Evolutionary conservation across 768 basidiomycete species (phyloP).

Genomic region (Termitomyces sp.): DNA sequence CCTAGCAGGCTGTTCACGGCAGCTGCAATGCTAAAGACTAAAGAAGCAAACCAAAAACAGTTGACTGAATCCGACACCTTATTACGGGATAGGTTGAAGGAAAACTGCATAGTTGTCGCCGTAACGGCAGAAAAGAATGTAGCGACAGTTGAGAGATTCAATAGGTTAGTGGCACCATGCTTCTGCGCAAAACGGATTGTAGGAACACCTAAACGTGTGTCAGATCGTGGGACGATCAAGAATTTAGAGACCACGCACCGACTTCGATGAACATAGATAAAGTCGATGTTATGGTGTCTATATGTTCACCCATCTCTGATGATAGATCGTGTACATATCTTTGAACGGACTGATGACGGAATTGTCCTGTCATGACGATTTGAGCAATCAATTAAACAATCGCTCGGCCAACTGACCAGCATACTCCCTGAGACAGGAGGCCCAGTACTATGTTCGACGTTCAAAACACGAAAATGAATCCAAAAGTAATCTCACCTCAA

Average conservation of each 20-base stretch:
- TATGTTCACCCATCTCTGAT: slow-evolving; percentile 71
- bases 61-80: slow-evolving; percentile 51
- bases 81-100: slow-evolving; percentile 35
- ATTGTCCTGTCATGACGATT: slow-evolving; percentile 44
- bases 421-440: slow-evolving; percentile 64
- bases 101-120: slow-evolving; percentile 68
- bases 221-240: neutral
- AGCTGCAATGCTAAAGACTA: slow-evolving; percentile 73
- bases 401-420: slow-evolving; percentile 30
- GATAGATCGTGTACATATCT: slow-evolving; percentile 69
- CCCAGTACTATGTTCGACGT: slow-evolving; percentile 53
- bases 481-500: slow-evolving; percentile 39
- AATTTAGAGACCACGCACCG: slow-evolving; percentile 33
- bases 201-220: slow-evolving; percentile 49
- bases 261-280: slow-evolving; percentile 75
- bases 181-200: slow-evolving; percentile 74
- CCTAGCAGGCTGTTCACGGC: slow-evolving; percentile 76
- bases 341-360: slow-evolving; percentile 66
- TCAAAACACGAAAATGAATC: neutral
- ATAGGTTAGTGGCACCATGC: slow-evolving; percentile 61
- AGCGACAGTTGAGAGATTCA: slow-evolving; percentile 71
- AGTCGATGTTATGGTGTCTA: slow-evolving; percentile 61
- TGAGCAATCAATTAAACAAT: neutral
- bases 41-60: slow-evolving; percentile 66
- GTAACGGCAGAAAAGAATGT: slow-evolving; percentile 77